These are phyloP conservation scores for Tolypocladium paradoxum DNA, from an alignment of 2,329 filamentous ascomycete genomes.

Conservation along the genomic window DNA sequence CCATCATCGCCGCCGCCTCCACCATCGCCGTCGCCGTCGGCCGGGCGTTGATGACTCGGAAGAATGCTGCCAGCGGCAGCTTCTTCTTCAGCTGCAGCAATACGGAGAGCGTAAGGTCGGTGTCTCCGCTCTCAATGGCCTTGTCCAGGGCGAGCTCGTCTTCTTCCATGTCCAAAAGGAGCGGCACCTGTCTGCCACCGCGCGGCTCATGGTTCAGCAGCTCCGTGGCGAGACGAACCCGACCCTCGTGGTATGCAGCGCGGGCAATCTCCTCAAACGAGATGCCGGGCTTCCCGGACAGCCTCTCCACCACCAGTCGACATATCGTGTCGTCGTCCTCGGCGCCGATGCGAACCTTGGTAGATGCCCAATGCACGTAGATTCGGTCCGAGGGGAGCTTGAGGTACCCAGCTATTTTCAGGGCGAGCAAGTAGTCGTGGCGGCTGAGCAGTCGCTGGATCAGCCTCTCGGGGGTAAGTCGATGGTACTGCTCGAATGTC, in stretches of 20 bases:
- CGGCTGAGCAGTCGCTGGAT: slow-evolving; percentile 77
- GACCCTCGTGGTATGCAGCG: slow-evolving; percentile 88
- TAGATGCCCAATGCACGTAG: slow-evolving; percentile 92
- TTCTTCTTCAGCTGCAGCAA: slow-evolving; percentile 83
- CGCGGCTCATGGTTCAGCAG: slow-evolving; percentile 88
- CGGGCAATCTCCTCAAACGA: slow-evolving; percentile 92
- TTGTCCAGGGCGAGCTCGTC: slow-evolving; percentile 93
- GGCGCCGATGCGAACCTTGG: slow-evolving; percentile 77
- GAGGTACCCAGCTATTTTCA: slow-evolving; percentile 80
- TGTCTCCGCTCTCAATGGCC: slow-evolving; percentile 89
- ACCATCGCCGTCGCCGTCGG: slow-evolving; percentile 83
- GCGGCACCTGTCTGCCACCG: slow-evolving; percentile 88
- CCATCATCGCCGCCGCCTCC: slow-evolving; percentile 63
- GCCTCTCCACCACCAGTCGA: slow-evolving; percentile 71
- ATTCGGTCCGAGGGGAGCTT: slow-evolving; percentile 79
- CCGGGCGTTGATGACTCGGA: slow-evolving; percentile 77
- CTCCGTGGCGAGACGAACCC: slow-evolving; percentile 78
- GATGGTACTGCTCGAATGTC: slow-evolving; percentile 88
- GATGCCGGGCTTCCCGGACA: slow-evolving; percentile 81
- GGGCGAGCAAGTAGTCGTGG: slow-evolving; percentile 80
- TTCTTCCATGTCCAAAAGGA: slow-evolving; percentile 90
- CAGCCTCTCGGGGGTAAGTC: slow-evolving; percentile 81
- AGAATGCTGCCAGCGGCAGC: slow-evolving; percentile 81
- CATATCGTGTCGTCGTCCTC: slow-evolving; percentile 86
- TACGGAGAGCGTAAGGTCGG: slow-evolving; percentile 84